Conservation (phyloP, 176 grass and related monocot species). For the Hordeum vulgare region DNA sequence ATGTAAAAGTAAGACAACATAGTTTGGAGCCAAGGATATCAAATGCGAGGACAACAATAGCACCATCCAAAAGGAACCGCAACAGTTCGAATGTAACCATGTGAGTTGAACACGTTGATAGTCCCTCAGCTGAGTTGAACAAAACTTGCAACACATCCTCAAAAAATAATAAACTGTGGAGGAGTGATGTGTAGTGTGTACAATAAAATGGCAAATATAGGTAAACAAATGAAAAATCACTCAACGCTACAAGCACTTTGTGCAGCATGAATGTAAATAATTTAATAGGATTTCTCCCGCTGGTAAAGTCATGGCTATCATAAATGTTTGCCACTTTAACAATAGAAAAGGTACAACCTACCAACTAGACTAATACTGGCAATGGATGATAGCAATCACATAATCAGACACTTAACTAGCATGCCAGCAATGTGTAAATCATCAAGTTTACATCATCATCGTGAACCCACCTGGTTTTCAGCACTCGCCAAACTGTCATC, state of each 20-base stretch:
- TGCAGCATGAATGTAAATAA: background rate
- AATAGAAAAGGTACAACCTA: background rate
- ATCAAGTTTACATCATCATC: conserved; percentile 16
- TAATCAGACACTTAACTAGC: background rate
- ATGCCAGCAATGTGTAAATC: background rate
- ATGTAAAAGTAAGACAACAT: conserved; percentile 8
- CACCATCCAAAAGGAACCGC: conserved; percentile 76
- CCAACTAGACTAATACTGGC: background rate
- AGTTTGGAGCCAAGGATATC: conserved; percentile 73
- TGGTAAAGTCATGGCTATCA: background rate
- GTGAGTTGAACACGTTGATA: conserved; percentile 70
- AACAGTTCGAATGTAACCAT: conserved; percentile 61
- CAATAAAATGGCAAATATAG: background rate
- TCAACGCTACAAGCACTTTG: background rate
- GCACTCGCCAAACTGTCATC: conserved; percentile 65
- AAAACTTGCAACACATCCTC: conserved; percentile 98
- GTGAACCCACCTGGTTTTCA: conserved; percentile 60
- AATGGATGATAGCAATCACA: conserved; percentile 6
- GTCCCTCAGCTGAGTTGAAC: conserved; percentile 88
- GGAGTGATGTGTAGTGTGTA: background rate
- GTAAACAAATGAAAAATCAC: background rate
- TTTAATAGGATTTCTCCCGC: background rate
- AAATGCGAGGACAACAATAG: conserved; percentile 86
- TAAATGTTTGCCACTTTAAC: background rate
- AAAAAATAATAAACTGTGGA: background rate